Conservation (phyloP, 2,329 filamentous ascomycete species). For the Colletotrichum spinosum region DNA sequence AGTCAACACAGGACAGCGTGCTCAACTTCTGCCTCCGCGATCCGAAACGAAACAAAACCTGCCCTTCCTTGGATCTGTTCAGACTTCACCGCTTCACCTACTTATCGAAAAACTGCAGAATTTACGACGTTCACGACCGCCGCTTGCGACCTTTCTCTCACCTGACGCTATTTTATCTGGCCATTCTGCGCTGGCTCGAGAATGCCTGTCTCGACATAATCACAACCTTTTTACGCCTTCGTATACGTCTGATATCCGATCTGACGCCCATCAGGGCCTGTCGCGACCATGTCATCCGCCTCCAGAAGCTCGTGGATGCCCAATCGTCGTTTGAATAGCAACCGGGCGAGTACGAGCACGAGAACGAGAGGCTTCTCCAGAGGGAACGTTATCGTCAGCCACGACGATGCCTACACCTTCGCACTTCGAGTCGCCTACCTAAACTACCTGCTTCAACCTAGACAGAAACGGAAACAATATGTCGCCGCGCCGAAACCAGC, state of each 20-base stretch:
- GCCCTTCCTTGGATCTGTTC: not conserved
- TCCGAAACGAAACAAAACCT: not conserved
- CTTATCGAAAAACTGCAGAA: slow-evolving; percentile 3
- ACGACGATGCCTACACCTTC: slow-evolving; percentile 90
- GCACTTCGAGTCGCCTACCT: slow-evolving; percentile 92
- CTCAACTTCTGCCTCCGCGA: not conserved
- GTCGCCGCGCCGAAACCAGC: slow-evolving; percentile 74
- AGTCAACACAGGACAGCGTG: not conserved
- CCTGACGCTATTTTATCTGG: slow-evolving; percentile 16
- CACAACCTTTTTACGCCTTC: slow-evolving; percentile 11
- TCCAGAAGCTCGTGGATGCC: slow-evolving; percentile 61
- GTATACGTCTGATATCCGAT: slow-evolving; percentile 27
- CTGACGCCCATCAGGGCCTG: slow-evolving; percentile 21
- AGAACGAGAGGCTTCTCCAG: slow-evolving; percentile 59
- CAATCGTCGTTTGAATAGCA: slow-evolving; percentile 59
- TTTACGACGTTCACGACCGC: slow-evolving; percentile 3
- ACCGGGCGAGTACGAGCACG: slow-evolving; percentile 49
- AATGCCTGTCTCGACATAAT: slow-evolving; percentile 36
- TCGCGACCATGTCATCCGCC: slow-evolving; percentile 60
- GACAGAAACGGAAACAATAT: slow-evolving; percentile 90
- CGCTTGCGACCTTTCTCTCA: not conserved
- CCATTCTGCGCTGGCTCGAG: slow-evolving; percentile 33
- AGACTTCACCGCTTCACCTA: not conserved
- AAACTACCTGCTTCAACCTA: slow-evolving; percentile 91
- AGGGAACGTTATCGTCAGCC: slow-evolving; percentile 58